Percentiles rank a stretch among this genome's conserved stretches.
Conservation (phyloP, 2,329 filamentous ascomycete species). For the Colletotrichum navitas region DNA sequence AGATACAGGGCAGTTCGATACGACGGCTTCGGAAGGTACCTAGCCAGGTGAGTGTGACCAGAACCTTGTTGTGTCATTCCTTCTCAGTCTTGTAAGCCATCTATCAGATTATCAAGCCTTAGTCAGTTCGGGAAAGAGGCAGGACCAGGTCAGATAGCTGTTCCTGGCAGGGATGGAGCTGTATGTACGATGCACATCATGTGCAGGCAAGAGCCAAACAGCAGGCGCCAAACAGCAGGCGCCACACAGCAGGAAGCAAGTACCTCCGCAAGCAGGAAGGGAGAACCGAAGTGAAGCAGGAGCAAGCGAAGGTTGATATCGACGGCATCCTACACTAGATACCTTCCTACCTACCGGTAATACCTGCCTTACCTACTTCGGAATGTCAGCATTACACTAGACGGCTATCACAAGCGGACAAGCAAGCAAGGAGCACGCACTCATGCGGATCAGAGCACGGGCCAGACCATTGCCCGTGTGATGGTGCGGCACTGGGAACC, state of each 20-base stretch:
- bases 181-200: background rate
- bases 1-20: background rate
- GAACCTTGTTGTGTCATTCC: background rate
- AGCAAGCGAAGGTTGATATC: background rate
- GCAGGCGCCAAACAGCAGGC: too few species aligned
- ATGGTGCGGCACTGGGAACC: background rate
- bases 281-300: background rate
- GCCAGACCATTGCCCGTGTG: background rate
- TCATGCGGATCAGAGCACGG: background rate
- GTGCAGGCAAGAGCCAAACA: background rate
- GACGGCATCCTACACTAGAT: background rate
- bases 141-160: background rate
- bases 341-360: too few species aligned
- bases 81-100: background rate
- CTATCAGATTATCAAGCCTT: background rate
- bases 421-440: background rate
- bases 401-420: background rate
- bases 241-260: too few species aligned
- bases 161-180: background rate
- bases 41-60: background rate
- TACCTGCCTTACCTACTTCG: background rate
- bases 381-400: too few species aligned
- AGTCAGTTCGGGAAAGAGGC: background rate
- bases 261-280: too few species aligned
- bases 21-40: background rate